These are phyloP conservation scores for Saksenaea vasiformis DNA, from an alignment of 371 early-diverging fungal genomes.

Conservation along the genomic window DNA sequence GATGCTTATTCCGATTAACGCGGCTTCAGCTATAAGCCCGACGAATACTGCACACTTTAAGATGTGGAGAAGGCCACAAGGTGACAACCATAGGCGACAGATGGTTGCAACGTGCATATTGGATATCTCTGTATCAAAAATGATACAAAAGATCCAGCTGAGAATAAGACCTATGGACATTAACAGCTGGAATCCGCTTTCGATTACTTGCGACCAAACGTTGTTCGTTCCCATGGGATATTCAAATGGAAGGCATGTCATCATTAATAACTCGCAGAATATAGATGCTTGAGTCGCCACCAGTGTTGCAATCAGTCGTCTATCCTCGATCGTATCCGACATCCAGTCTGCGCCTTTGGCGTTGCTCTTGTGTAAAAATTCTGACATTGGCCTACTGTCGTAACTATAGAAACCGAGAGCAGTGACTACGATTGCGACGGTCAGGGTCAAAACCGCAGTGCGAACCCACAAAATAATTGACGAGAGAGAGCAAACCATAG, in stretches of 20 bases:
- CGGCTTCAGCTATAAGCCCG: too few relatives aligned
- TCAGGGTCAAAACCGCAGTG: conserved; percentile 22
- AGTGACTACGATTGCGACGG: conserved; percentile 26
- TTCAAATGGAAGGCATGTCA: background rate
- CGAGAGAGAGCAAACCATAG: conserved; percentile 23
- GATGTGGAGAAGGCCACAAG: too few relatives aligned
- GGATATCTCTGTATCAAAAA: background rate
- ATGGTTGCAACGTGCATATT: too few relatives aligned
- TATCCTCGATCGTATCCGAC: conserved; percentile 21
- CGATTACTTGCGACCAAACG: background rate
- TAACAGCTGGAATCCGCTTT: background rate
- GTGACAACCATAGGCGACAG: too few relatives aligned
- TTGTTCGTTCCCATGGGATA: background rate
- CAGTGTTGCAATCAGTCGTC: conserved; percentile 27
- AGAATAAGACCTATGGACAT: too few relatives aligned
- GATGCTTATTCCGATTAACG: too few relatives aligned
- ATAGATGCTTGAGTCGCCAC: conserved; percentile 38
- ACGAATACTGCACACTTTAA: too few relatives aligned
- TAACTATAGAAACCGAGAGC: conserved; percentile 32
- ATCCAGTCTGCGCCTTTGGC: background rate
- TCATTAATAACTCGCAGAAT: conserved; percentile 15
- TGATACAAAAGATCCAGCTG: background rate
- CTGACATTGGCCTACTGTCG: conserved; percentile 17
- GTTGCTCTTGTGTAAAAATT: conserved; percentile 2
- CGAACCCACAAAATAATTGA: conserved; percentile 21